Conservation (phyloP, 2,329 filamentous ascomycete genomes). For the Cladobotryum protrusum region DNA sequence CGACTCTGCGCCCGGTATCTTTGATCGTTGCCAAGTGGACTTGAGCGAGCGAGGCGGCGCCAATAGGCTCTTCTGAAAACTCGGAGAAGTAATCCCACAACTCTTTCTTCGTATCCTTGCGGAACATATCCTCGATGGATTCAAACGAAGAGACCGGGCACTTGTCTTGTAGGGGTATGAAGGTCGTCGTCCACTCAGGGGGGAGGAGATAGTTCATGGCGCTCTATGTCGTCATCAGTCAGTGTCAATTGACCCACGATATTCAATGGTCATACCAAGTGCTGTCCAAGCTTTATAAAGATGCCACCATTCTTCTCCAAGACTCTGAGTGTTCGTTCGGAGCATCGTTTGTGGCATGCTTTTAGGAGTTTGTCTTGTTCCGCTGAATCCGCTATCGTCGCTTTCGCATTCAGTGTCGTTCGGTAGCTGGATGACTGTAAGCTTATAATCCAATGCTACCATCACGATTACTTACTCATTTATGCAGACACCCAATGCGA, state of each 20-base stretch:
- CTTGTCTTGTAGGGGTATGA: slow-evolving; percentile 91
- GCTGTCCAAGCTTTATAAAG: slow-evolving; percentile 96
- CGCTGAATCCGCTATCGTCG: slow-evolving; percentile 54
- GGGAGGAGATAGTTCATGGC: slow-evolving; percentile 94
- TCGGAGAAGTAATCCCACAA: slow-evolving; percentile 80
- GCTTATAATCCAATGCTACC: not conserved
- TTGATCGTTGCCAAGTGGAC: slow-evolving; percentile 84
- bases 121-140: slow-evolving; percentile 82
- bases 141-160: slow-evolving; percentile 88
- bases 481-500: slow-evolving; percentile 71
- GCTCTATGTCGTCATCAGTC: slow-evolving; percentile 47
- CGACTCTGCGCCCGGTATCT: slow-evolving; percentile 77
- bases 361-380: slow-evolving; percentile 64
- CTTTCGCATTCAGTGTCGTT: slow-evolving; percentile 66
- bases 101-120: slow-evolving; percentile 70
- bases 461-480: slow-evolving; percentile 64
- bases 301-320: slow-evolving; percentile 96
- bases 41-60: slow-evolving; percentile 88
- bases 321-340: slow-evolving; percentile 75
- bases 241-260: not conserved
- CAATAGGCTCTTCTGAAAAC: slow-evolving; percentile 75
- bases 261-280: slow-evolving; percentile 52
- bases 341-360: slow-evolving; percentile 88
- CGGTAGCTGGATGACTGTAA: slow-evolving; percentile 62
- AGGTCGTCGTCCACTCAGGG: slow-evolving; percentile 88